Evolutionary conservation across 148 eudicot species (phyloP).

Genomic region (Cornus suecica): DNA sequence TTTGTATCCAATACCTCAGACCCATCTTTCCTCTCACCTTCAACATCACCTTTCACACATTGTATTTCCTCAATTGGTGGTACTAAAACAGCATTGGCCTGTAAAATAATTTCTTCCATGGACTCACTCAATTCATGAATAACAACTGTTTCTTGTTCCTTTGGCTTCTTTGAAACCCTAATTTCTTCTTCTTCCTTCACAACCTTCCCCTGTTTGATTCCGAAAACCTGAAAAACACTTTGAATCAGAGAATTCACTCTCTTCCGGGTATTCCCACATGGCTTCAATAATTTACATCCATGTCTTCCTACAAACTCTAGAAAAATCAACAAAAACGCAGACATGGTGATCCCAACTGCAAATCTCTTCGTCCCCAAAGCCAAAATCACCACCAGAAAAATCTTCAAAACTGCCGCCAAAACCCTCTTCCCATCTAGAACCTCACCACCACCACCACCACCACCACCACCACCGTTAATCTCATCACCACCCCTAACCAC

Average conservation of each 20-base stretch:
- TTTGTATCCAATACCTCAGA: background rate
- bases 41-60: conserved; percentile 8
- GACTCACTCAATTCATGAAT: conserved; percentile 3
- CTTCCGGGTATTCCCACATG: background rate
- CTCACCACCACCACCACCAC: background rate
- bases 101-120: conserved; percentile 17
- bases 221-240: background rate
- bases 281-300: background rate
- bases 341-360: conserved; percentile 46
- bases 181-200: background rate
- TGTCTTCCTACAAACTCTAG: conserved; percentile 29
- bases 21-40: background rate
- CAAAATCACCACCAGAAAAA: conserved; percentile 41
- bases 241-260: conserved; percentile 12
- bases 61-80: conserved; percentile 7
- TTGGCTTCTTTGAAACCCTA: background rate
- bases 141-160: background rate
- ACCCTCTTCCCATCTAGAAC: conserved; percentile 7
- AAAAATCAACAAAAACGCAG: conserved; percentile 36
- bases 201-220: conserved; percentile 6
- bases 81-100: background rate
- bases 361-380: conserved; percentile 44
- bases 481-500: background rate
- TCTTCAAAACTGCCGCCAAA: conserved; percentile 31
- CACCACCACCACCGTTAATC: background rate